Base-by-base conservation (phyloP, 2,329 filamentous ascomycete genomes). In the Penicillium rolfsii region DNA sequence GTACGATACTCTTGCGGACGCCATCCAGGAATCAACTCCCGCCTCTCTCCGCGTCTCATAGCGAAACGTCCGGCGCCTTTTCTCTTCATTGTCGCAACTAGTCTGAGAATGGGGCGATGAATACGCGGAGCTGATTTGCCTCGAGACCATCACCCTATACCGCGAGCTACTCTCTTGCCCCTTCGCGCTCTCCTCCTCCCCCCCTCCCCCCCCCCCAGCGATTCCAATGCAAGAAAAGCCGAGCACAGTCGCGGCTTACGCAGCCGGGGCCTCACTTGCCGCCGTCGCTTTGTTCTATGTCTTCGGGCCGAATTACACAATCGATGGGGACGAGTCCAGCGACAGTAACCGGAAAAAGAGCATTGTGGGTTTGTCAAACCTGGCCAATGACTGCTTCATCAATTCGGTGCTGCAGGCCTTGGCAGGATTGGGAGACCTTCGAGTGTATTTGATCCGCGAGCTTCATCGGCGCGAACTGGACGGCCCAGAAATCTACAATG, bases 241-340 rank as follows among this genome's bases (percentile, higher is more conserved):
- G 58, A 84, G 91, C 61, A 93, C 89, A 7, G 89, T 95, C 70
- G 91, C 92, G 70, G 92, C 91, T 48, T 99, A 99, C 79, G 95
- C 95, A 72, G 95, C 94, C 61, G 94, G 94, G 70, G 95, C 94
- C 62, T 97, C 93, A 57, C 89, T 99, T 64, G 95, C 95, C 58
- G 95, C 95, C 64, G 91, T 96, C 64, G 94, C 95, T 35, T 86
- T 98, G 60, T 91, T 98, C 75, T 99, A 98, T 79, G 94, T 98
- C 70, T 98, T 99, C 79, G 93, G 90, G 8, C 95, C 95, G n/a
- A 98, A 93, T 55, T 98, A 94, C 78, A 91, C 96, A 71, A 89
- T 98, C 76, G 94, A 99, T 79, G 88, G 89, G 73, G 90, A 95
- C 59, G 85, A 88, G 55, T 81, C 82, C 26, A 79, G 77, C 60